A percentile compares a stretch with the other conserved stretches of the same genome.
phyloP scores from a whole-genome alignment of 2,329 filamentous ascomycete genomes.

The Phialophora tarda region DNA sequence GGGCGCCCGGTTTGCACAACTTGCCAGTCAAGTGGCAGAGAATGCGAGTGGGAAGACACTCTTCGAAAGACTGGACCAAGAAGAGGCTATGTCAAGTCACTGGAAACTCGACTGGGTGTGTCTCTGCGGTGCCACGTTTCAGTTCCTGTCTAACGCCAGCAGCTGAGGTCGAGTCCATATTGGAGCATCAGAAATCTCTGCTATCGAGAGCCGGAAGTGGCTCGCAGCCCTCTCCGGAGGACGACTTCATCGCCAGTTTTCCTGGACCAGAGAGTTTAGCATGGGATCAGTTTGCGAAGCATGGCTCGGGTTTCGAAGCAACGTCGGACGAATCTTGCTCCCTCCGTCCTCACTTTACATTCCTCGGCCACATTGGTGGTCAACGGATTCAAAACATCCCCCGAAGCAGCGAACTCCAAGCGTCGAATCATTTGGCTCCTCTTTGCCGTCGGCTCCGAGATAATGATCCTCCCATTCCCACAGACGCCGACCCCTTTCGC shows the following conservation, averaged over 20 bases:
- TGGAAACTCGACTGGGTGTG: conserved; percentile 16
- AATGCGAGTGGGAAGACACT: conserved; percentile 20
- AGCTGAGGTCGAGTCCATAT: conserved; percentile 17
- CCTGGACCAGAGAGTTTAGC: no score
- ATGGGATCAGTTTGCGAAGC: no score
- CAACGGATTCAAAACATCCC: conserved; percentile 15
- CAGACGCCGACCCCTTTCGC: conserved; percentile 5
- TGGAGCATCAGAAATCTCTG: not conserved
- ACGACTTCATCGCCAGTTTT: no score
- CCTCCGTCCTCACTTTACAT: conserved; percentile 41
- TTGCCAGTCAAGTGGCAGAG: conserved; percentile 3
- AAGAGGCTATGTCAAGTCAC: conserved; percentile 17
- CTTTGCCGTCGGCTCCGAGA: conserved; percentile 22
- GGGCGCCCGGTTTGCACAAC: conserved; percentile 11
- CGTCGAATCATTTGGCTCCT: not conserved
- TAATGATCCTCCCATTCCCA: conserved; percentile 6
- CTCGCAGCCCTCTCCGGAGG: no score
- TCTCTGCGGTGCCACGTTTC: no score
- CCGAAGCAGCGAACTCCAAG: not conserved
- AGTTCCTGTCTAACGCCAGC: not conserved
- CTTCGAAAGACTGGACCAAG: conserved; percentile 13
- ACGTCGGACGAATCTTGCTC: no score
- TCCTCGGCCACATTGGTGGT: conserved; percentile 37
- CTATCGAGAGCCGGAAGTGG: no score
- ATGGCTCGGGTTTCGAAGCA: no score